Conservation (phyloP, 2,329 filamentous ascomycete species). For the Neonectria magnoliae region DNA sequence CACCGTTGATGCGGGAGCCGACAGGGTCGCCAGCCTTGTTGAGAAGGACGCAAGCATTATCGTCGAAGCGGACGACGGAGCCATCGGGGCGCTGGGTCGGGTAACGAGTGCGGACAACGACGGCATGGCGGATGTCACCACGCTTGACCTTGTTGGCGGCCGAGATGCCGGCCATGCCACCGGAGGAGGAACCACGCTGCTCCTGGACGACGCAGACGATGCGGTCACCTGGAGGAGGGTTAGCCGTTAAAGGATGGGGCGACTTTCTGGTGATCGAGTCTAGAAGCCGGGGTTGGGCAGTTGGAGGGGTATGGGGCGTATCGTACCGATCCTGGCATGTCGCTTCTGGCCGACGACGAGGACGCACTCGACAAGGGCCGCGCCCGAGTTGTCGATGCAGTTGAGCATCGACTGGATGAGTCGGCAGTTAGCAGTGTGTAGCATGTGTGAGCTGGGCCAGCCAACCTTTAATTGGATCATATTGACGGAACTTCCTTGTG, state of each 20-base stretch:
- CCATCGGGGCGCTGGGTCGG: slow-evolving; percentile 89
- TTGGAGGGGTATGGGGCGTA: slow-evolving; percentile 8
- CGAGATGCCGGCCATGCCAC: slow-evolving; percentile 75
- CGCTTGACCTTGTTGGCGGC: slow-evolving; percentile 92
- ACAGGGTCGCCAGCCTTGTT: slow-evolving; percentile 98
- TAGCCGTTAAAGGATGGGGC: neutral
- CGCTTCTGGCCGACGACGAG: slow-evolving; percentile 92
- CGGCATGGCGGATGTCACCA: slow-evolving; percentile 95
- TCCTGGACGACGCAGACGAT: slow-evolving; percentile 99
- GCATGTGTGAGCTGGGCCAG: rapidly evolving
- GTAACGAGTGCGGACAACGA: slow-evolving; percentile 92
- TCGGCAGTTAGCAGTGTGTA: slow-evolving; percentile 15
- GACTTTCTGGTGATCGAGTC: neutral
- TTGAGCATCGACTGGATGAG: slow-evolving; percentile 85
- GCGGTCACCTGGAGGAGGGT: slow-evolving; percentile 77
- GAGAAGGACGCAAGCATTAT: slow-evolving; percentile 97
- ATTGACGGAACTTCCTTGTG: slow-evolving; percentile 50
- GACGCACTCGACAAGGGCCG: slow-evolving; percentile 95
- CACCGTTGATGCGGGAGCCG: slow-evolving; percentile 88
- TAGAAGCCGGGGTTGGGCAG: neutral
- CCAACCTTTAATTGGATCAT: slow-evolving; percentile 93
- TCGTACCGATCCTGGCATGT: slow-evolving; percentile 85
- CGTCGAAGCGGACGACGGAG: slow-evolving; percentile 90
- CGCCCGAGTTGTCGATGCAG: slow-evolving; percentile 99
- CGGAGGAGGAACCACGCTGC: slow-evolving; percentile 81